Base-by-base conservation (phyloP, 257 asterid species). In the Rehmannia glutinosa region DNA sequence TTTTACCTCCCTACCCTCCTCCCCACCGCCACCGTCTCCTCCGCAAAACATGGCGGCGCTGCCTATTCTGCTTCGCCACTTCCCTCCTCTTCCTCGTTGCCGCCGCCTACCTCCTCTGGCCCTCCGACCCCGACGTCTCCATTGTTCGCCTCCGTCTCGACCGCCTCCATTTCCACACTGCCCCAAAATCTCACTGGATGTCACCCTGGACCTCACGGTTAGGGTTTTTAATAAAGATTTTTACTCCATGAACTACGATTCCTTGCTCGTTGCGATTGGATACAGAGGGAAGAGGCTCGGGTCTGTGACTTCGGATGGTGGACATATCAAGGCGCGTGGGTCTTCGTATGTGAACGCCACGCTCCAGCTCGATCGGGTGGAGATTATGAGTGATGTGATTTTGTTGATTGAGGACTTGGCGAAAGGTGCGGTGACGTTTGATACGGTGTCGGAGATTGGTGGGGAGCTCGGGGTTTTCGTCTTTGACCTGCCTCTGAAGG, bases 271-370 rank as follows among this genome's bases (percentile, higher is more conserved):
- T 8, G 75, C 80, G 60, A 69, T 94, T 15, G 83, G 82, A 1
- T 94, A 94, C 81, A 69, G 90, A 66, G 99, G 99, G 51, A 78
- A 82, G 82, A 78, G 56, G 77, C 84, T 94, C 3, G 99, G 98
- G 30, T 53, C 53, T 28, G 97, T 53, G 55, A 75, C 77, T 0
- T 91, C 96, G 36, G 85, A 58, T 12, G 77, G 83, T 9, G 99
- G 97, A 4, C 62, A 47, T 6, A 63, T 91, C 15, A 70, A 49
- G 70, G 84, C 88, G 42, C 92, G 91, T 39, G 81, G 73, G 1
- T 66, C 85, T 5, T 82, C 97, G 32, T 94, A 87, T 50, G 73
- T 86, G 30, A 80, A 91, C 71, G 98, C 98, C 57, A 87, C 95
- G 75, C 80, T 94, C 67, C 78, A 63, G 78, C 89, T 94, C 52